These are phyloP conservation scores for Melampsora occidentalis DNA, from an alignment of 1,284 basidiomycete species.

Conservation along the genomic window DNA sequence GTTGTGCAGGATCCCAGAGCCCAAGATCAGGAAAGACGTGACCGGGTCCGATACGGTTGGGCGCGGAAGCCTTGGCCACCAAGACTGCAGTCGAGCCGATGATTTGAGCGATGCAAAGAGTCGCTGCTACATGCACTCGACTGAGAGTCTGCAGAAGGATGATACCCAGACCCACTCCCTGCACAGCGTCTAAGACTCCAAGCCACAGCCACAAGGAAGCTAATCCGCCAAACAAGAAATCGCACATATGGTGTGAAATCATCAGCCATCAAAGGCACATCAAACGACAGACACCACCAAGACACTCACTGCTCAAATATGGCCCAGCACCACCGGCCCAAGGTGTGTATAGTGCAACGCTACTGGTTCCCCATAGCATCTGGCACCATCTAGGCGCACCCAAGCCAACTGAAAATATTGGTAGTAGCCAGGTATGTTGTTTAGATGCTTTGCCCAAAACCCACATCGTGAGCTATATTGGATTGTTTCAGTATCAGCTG, in stretches of 20 bases:
- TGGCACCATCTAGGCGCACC: constrained; percentile 86
- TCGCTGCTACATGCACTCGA: constrained; percentile 84
- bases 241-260: neutral
- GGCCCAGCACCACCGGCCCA: constrained; percentile 81
- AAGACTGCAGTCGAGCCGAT: constrained; percentile 67
- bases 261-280: neutral
- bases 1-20: constrained; percentile 65
- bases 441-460: constrained; percentile 80
- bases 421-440: constrained; percentile 88
- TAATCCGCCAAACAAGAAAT: constrained; percentile 54
- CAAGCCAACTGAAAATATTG: constrained; percentile 86
- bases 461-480: constrained; percentile 58
- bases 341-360: constrained; percentile 78
- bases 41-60: constrained; percentile 74
- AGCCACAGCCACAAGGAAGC: constrained; percentile 88
- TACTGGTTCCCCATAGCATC: constrained; percentile 83
- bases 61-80: constrained; percentile 78
- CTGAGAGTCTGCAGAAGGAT: constrained; percentile 88
- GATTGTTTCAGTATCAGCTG: neutral
- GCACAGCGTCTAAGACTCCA: constrained; percentile 83
- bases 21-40: constrained; percentile 87
- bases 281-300: neutral
- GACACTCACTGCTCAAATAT: constrained; percentile 60
- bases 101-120: constrained; percentile 75
- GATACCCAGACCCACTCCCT: constrained; percentile 89